Percentiles rank a stretch among this genome's conserved stretches.
phyloP scores from a whole-genome alignment of 2,329 filamentous ascomycete species.

The Claviceps purpurea region DNA sequence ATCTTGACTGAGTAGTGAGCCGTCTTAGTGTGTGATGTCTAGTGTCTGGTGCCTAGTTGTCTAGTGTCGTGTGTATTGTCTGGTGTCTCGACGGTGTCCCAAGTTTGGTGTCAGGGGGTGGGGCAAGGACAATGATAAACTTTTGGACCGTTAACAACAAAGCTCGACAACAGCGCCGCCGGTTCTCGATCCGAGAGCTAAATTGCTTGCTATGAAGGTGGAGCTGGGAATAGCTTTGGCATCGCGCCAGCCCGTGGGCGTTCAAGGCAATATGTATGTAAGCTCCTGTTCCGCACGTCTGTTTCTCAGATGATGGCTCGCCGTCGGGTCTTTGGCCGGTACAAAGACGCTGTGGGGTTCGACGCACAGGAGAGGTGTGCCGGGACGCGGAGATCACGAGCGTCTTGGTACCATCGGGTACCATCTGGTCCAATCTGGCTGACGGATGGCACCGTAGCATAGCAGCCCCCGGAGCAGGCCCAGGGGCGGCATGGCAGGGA shows the following conservation, averaged over 20 bases:
- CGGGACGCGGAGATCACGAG: neutral
- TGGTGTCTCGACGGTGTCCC: too few species aligned
- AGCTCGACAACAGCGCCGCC: neutral
- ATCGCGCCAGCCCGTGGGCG: neutral
- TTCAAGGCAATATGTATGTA: neutral
- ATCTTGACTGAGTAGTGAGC: conserved; percentile 5
- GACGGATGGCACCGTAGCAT: conserved; percentile 1
- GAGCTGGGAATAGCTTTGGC: conserved; percentile 4
- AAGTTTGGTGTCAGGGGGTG: conserved; percentile 2
- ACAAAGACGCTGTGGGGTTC: conserved; percentile 3
- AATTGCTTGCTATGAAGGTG: conserved; percentile 3
- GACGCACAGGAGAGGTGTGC: conserved; percentile 1
- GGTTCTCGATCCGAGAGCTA: conserved; percentile 5
- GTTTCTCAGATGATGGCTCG: conserved; percentile 1
- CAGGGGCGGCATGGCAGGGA: conserved; percentile 3
- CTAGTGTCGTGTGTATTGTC: too few species aligned
- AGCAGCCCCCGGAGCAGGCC: neutral
- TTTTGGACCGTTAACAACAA: neutral
- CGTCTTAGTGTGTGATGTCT: neutral
- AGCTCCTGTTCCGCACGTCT: neutral
- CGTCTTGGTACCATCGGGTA: neutral
- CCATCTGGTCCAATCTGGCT: conserved; percentile 3
- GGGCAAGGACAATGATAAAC: conserved; percentile 5
- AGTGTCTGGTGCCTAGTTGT: too few species aligned
- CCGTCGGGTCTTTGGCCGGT: neutral